Base-by-base conservation (phyloP, 2,329 filamentous ascomycete genomes). In the Colletotrichum spaethianum region DNA sequence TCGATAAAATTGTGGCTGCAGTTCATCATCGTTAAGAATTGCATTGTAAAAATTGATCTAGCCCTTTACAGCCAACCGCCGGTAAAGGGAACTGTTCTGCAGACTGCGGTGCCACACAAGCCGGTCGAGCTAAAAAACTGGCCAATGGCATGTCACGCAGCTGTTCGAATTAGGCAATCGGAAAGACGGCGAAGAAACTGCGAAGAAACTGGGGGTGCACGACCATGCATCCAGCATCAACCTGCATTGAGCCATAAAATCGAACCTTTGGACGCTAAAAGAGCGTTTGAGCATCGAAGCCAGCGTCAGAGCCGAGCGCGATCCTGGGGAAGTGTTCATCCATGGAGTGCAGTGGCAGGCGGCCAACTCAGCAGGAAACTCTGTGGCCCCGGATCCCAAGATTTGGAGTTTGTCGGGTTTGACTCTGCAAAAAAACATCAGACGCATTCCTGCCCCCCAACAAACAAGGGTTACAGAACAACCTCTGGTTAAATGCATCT, bases 401-500 rank as follows among this genome's bases (percentile, higher is more conserved):
- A 4, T 44, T n/a, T 14, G 14, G 18, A 16, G 18, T n/a, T 31
- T n/a, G 7, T 60, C 28, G 18, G 6, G 1, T 60, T 60, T 44
- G 26, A n/a, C 31, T 33, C 20, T 62, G n/a, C 59, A n/a, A 38
- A 9, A n/a, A 9, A 23, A 61, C 42, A 62, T 48, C 59, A 36
- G 59, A 62, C n/a, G 59, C n/a, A 62, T 12, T 7, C 14, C 31
- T 20, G 14, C 16, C 31, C 3, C 28, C 18, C 40, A 18, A 26
- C 26, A 31, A 36, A 23, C 42, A 14, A 23, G 42, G 59, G 28
- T 46, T 28, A 18, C 7, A 36, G n/a, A 6, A 61, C 12, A 16
- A 31, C n/a, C 31, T 50, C 42, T 36, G 31, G 44, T 46, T 46
- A 65, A 31, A 59, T 65, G 63, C 63, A 36, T 38, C 38, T 44